phyloP scores from a whole-genome alignment of 2,329 filamentous ascomycete species.

The Cladophialophora chaetospira region DNA sequence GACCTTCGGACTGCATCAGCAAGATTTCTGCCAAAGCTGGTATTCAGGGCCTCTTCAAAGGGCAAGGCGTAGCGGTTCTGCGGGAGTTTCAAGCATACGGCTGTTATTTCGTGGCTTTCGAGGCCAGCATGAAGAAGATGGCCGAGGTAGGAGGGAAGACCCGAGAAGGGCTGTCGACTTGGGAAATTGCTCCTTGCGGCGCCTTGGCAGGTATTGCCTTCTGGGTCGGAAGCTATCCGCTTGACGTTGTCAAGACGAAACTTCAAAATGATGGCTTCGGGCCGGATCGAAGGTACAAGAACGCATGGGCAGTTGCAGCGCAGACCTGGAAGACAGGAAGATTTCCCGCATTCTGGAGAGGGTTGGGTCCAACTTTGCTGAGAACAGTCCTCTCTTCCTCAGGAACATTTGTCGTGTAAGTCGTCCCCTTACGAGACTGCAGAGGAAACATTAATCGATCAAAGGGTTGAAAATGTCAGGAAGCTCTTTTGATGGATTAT shows the following conservation, averaged over 20 bases:
- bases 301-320: conserved; percentile 3
- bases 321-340: conserved; percentile 15
- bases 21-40: conserved; percentile 5
- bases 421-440: background rate
- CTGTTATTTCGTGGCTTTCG: conserved; percentile 20
- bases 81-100: conserved; percentile 21
- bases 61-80: conserved; percentile 8
- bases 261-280: conserved; percentile 24
- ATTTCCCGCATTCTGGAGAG: conserved; percentile 18
- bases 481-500: background rate
- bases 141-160: background rate
- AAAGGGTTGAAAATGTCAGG: conserved; percentile 6
- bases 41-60: conserved; percentile 16
- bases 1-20: conserved; percentile 17
- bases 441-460: background rate
- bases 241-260: conserved; percentile 24
- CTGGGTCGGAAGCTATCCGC: conserved; percentile 24
- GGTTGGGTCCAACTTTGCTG: conserved; percentile 17
- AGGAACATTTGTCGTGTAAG: conserved; percentile 20
- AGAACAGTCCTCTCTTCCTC: conserved; percentile 22
- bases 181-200: conserved; percentile 14
- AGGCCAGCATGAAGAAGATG: conserved; percentile 13
- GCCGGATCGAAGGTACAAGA: conserved; percentile 7
- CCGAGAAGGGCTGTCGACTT: conserved; percentile 6
- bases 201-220: conserved; percentile 18